These are phyloP conservation scores for Perkinsus chesapeaki DNA, from an alignment of 169 alveolate genomes.

Conservation along the genomic window DNA sequence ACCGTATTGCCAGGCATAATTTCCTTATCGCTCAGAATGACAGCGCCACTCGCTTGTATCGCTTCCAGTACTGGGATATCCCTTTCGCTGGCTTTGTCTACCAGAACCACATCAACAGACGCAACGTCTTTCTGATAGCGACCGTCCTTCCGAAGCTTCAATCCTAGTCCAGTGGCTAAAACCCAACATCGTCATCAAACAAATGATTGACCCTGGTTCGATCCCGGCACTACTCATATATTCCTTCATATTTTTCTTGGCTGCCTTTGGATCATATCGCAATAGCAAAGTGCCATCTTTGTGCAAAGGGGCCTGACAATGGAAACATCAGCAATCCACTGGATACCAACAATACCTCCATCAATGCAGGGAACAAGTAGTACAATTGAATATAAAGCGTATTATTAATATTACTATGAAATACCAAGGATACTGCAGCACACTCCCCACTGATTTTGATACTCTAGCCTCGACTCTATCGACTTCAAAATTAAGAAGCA, in stretches of 20 bases:
- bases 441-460: no score
- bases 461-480: no score
- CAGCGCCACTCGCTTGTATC: not conserved
- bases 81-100: not conserved
- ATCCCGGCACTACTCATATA: conserved; percentile 1
- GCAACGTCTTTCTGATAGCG: not conserved
- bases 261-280: not conserved
- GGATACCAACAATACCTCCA: no score
- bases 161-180: not conserved
- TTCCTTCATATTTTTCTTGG: not conserved
- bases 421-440: not conserved
- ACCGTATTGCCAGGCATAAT: not conserved
- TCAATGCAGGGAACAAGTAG: no score
- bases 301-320: not conserved
- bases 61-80: not conserved
- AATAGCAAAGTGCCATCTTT: not conserved
- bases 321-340: not conserved
- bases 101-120: not conserved
- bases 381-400: no score
- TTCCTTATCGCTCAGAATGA: not conserved
- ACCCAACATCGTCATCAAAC: not conserved
- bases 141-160: not conserved
- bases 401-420: no score
- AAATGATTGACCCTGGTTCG: not conserved
- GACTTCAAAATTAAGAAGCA: no score